Evolutionary conservation across 2,329 filamentous ascomycete genomes (phyloP).

Genomic region (Claviceps purpurea): DNA sequence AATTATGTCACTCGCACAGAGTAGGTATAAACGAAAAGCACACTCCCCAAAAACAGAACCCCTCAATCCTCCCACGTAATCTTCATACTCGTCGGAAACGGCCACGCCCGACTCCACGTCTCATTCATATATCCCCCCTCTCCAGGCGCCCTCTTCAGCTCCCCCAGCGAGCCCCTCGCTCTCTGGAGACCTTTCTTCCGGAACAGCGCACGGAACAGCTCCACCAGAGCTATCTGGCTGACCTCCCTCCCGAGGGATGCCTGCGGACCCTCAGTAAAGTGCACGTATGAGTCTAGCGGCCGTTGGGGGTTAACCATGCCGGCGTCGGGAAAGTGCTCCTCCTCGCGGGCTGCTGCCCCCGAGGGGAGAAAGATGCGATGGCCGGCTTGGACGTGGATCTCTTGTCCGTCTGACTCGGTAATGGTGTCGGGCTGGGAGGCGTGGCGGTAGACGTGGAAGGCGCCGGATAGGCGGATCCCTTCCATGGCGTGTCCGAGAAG

Average conservation of each 20-base stretch:
- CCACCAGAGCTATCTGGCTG: conserved; percentile 47
- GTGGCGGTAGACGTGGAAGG: conserved; percentile 46
- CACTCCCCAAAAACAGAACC: no score
- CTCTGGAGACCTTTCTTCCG: conserved; percentile 45
- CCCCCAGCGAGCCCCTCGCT: conserved; percentile 49
- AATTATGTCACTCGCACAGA: no score
- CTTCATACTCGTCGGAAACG: conserved; percentile 41
- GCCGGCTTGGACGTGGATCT: conserved; percentile 38
- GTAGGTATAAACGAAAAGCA: no score
- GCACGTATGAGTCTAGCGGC: conserved; percentile 49
- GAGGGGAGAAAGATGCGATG: conserved; percentile 53
- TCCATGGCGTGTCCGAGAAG: conserved; percentile 61
- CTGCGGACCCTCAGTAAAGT: conserved; percentile 50
- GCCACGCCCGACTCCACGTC: conserved; percentile 41
- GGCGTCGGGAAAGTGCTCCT: conserved; percentile 46
- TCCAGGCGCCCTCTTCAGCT: conserved; percentile 50
- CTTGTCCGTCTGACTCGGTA: conserved; percentile 35
- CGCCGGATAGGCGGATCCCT: conserved; percentile 54
- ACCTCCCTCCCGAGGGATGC: conserved; percentile 47
- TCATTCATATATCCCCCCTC: conserved; percentile 50
- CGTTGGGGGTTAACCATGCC: conserved; percentile 48
- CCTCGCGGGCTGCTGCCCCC: conserved; percentile 40
- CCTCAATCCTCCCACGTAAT: conserved; percentile 29
- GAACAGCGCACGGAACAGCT: conserved; percentile 56
- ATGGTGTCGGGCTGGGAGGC: conserved; percentile 32